Evolutionary conservation across 2,329 filamentous ascomycete genomes (phyloP).

Genomic region (Monosporascus sp.): DNA sequence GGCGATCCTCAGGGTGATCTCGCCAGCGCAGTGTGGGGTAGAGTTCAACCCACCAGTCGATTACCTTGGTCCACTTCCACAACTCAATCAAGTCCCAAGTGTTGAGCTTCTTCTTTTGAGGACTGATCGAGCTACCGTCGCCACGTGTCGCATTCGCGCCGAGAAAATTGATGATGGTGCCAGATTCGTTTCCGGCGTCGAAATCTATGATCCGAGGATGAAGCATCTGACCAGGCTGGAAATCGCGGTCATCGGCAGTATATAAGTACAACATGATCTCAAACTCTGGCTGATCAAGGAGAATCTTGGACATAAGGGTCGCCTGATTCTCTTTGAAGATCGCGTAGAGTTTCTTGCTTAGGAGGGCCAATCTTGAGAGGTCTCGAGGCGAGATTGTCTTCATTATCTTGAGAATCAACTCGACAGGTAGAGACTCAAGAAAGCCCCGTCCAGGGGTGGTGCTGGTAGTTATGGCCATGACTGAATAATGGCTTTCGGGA

Average conservation of each 20-base stretch:
- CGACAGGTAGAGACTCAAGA: constrained; percentile 35
- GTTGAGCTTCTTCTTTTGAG: constrained; percentile 18
- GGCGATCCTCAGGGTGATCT: constrained; percentile 38
- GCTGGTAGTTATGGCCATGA: no score
- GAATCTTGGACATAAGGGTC: constrained; percentile 36
- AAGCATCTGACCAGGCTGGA: constrained; percentile 17
- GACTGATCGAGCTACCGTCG: constrained; percentile 15
- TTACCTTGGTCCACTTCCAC: constrained; percentile 25
- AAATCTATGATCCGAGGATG: constrained; percentile 20
- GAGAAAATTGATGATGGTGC: constrained; percentile 12
- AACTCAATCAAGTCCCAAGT: constrained; percentile 22
- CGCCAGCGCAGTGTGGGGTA: constrained; percentile 42
- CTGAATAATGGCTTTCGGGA: no score
- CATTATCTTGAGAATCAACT: constrained; percentile 45
- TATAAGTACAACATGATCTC: constrained; percentile 42
- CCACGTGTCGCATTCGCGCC: constrained; percentile 11
- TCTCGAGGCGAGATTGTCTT: constrained; percentile 37
- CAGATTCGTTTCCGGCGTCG: constrained; percentile 5
- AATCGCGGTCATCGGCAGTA: constrained; percentile 32
- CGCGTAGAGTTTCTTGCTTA: constrained; percentile 31
- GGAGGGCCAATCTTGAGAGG: constrained; percentile 33
- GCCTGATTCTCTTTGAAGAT: constrained; percentile 38
- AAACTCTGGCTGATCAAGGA: constrained; percentile 37
- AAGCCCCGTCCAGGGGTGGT: background rate
- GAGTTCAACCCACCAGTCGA: constrained; percentile 35